phyloP scores from a whole-genome alignment of 2,329 filamentous ascomycete species.

The Nothophoma quercina region DNA sequence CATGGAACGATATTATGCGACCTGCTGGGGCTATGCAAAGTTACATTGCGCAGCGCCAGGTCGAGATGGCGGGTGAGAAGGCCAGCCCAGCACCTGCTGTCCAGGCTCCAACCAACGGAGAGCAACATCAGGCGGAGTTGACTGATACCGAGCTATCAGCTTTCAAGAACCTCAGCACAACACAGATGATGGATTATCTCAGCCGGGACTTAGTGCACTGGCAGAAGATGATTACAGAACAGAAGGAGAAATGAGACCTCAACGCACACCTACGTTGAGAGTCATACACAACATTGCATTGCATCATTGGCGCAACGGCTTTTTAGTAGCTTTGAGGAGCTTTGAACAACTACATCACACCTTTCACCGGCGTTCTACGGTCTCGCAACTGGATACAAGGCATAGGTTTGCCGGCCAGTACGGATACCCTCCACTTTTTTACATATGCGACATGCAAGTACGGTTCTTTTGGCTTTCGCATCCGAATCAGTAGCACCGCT shows the following conservation, averaged over 20 bases:
- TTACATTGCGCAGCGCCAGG: slow-evolving; percentile 87
- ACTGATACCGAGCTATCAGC: slow-evolving; percentile 39
- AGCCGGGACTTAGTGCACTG: slow-evolving; percentile 83
- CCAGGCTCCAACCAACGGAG: slow-evolving; percentile 35
- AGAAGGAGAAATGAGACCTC: slow-evolving; percentile 36
- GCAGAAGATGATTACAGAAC: slow-evolving; percentile 66
- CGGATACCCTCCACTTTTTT: slow-evolving; percentile 46
- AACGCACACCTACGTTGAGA: not conserved
- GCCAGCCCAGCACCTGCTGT: slow-evolving; percentile 35
- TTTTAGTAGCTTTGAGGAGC: not conserved
- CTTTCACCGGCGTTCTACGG: slow-evolving; percentile 28
- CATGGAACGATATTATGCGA: slow-evolving; percentile 87
- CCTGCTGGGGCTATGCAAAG: slow-evolving; percentile 85
- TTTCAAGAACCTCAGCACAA: slow-evolving; percentile 78
- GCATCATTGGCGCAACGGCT: slow-evolving; percentile 13
- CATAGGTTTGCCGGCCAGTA: slow-evolving; percentile 20
- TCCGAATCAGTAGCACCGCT: slow-evolving; percentile 4
- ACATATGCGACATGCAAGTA: slow-evolving; percentile 2
- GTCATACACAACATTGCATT: slow-evolving; percentile 5
- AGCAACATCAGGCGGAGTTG: slow-evolving; percentile 25
- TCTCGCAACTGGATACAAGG: slow-evolving; percentile 1
- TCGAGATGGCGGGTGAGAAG: slow-evolving; percentile 77
- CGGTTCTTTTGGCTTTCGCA: not conserved
- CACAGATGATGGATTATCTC: slow-evolving; percentile 91
- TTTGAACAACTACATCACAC: not conserved